A percentile compares a stretch with the other conserved stretches of the same genome.
Conservation (phyloP, 108 stramenopile genomes). For the Nannochloropsis granulata region DNA sequence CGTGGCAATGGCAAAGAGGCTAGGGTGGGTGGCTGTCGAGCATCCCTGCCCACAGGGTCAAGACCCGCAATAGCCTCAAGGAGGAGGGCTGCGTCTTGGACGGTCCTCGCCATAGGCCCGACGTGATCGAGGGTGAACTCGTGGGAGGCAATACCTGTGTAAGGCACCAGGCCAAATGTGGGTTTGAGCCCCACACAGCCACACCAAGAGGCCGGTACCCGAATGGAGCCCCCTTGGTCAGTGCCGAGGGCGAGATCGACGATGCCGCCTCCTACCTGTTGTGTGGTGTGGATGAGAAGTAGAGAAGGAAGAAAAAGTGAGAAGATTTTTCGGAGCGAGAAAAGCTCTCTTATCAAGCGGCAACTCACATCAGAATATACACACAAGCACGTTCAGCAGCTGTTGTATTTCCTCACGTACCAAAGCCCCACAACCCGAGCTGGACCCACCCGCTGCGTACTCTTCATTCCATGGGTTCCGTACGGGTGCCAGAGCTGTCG, state of each 20-base stretch:
- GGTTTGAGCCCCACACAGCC: constrained; percentile 90
- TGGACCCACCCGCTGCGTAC: not conserved
- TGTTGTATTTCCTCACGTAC: not conserved
- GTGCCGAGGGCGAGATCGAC: constrained; percentile 71
- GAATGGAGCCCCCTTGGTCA: constrained; percentile 92
- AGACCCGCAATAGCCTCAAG: constrained; percentile 9
- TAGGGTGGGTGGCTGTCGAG: not conserved
- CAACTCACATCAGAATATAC: too few species aligned
- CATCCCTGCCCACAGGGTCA: not conserved
- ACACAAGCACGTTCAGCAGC: too few species aligned
- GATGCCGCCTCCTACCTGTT: constrained; percentile 34
- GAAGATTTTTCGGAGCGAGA: not conserved
- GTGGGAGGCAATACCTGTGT: constrained; percentile 83
- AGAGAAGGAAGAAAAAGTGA: not conserved
- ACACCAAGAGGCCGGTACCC: constrained; percentile 86
- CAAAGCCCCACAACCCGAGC: not conserved
- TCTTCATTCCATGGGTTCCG: not conserved
- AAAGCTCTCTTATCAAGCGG: not conserved
- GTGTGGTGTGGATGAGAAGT: too few species aligned
- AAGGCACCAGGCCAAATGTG: constrained; percentile 64
- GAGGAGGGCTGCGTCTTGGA: constrained; percentile 9
- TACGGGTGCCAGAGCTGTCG: not conserved
- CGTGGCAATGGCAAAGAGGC: not conserved
- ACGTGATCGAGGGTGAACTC: constrained; percentile 82
- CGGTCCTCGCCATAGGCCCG: constrained; percentile 51